A percentile compares a stretch with the other conserved stretches of the same genome.
Evolutionary conservation across 495 filamentous ascomycete genomes (phyloP).

Genomic region (Tuber calosporum): DNA sequence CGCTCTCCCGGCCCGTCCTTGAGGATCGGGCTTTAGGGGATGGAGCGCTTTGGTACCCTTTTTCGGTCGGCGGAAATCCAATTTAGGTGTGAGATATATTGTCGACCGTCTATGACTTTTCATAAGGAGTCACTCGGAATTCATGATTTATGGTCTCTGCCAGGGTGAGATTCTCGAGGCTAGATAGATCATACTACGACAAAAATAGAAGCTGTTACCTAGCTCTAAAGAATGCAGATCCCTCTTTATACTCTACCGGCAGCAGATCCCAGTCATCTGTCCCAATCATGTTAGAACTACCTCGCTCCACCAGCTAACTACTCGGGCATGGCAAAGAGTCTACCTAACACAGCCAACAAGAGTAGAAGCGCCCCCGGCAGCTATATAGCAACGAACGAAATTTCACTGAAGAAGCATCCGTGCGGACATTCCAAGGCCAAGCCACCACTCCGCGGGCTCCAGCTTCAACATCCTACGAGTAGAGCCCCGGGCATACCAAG

Average conservation of each 20-base stretch:
- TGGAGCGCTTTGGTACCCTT: background rate
- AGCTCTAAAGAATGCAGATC: background rate
- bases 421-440: background rate
- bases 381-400: background rate
- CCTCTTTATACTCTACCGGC: too few relatives aligned
- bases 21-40: background rate
- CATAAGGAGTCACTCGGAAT: background rate
- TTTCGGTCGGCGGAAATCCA: background rate
- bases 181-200: too few relatives aligned
- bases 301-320: background rate
- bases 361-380: background rate
- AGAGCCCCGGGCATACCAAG: background rate
- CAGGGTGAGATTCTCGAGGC: too few relatives aligned
- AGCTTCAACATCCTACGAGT: background rate
- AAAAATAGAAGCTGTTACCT: too few relatives aligned
- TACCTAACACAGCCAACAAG: too few relatives aligned
- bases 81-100: background rate
- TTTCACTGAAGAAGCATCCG: background rate
- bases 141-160: background rate
- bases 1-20: background rate
- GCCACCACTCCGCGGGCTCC: background rate
- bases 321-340: too few relatives aligned
- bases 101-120: background rate
- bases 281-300: too few relatives aligned
- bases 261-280: background rate